Percentiles rank a stretch among this genome's conserved stretches.
Conservation (phyloP, 2,329 filamentous ascomycete genomes). For the Colletotrichum tropicale region DNA sequence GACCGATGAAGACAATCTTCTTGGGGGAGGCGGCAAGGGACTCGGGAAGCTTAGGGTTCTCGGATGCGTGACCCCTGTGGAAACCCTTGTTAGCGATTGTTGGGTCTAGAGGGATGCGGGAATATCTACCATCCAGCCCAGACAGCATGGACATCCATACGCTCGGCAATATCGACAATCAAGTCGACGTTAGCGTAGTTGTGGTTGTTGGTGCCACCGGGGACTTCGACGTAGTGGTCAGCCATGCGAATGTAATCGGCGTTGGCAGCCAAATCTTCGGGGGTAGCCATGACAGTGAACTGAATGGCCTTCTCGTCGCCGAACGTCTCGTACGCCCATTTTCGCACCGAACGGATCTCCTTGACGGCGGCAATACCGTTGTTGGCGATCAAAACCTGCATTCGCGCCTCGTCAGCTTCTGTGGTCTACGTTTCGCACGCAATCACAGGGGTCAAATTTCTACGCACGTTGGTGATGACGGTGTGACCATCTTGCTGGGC, state of each 20-base stretch:
- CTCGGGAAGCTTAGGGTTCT: conserved; percentile 97
- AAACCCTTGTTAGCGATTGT: conserved; percentile 2
- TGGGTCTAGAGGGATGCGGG: neutral
- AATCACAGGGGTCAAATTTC: neutral
- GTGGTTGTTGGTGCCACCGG: conserved; percentile 99
- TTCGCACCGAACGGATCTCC: conserved; percentile 97
- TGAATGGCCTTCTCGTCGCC: conserved; percentile 98
- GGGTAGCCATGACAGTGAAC: conserved; percentile 99
- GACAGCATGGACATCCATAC: conserved; percentile 97
- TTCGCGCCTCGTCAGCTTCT: neutral
- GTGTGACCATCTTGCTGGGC: conserved; percentile 89
- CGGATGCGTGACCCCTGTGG: conserved; percentile 89
- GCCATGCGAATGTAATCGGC: conserved; percentile 99
- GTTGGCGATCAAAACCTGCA: conserved; percentile 95
- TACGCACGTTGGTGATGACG: conserved; percentile 92
- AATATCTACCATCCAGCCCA: conserved; percentile 92
- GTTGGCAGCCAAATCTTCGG: conserved; percentile 95
- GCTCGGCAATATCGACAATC: conserved; percentile 98
- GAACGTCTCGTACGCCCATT: conserved; percentile 99
- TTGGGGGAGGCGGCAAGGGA: conserved; percentile 94
- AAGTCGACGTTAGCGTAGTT: conserved; percentile 99
- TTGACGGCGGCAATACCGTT: conserved; percentile 99
- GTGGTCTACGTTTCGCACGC: neutral
- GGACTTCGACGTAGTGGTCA: conserved; percentile 98
- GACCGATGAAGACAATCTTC: conserved; percentile 99